Base-by-base conservation (phyloP, 2,329 filamentous ascomycete genomes). In the Colletotrichum tropicale region DNA sequence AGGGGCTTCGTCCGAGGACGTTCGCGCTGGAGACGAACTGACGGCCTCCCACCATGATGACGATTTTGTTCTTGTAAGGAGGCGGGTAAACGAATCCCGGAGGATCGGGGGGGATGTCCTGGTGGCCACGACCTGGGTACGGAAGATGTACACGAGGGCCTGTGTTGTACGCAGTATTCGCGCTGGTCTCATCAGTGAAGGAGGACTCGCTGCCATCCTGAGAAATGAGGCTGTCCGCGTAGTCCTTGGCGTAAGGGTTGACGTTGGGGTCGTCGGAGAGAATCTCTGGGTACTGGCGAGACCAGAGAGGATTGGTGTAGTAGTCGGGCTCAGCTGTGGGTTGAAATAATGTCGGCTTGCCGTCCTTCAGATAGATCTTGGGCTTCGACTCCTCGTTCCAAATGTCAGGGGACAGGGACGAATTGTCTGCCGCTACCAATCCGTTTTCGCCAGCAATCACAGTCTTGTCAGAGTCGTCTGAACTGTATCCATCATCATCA, bases 41-140 rank as follows among this genome's bases (percentile, higher is more conserved):
- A 24, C 70, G 71, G 48, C 75, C 78, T 48, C 78, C 76, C 13
- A 80, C 71, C 24, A 79, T 73, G 26, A 80, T 26, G 48, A 65
- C 66, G 13, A 77, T 60, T 10, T 60, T 67, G 38, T 61, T 38
- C 15, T 36, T 38, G 28, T 64, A 76, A 21, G 30, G 18, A 30
- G 74, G 74, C 2, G 74, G 71, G 7, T 58, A 62, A 18, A 28
- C 34, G 28, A 69, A 69, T 6, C 60, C 58, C 6, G 70, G 48
- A 18, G 34, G 32, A 8, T 30, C 30, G 9, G 43, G 58, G 69
- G 62, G 26, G 43, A 58, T 24, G 8, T 60, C 24, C 30, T 43
- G 6, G 16, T 38, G 30, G 12, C 43, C 43, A 21, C 43, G n/a
- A 52, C n/a, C n/a, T 21, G 43, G 43, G 12, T 26, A 52, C 24